A percentile compares a stretch with the other conserved stretches of the same genome.
Conservation (phyloP, 108 stramenopile species). For the Schizochytrium sp. region DNA sequence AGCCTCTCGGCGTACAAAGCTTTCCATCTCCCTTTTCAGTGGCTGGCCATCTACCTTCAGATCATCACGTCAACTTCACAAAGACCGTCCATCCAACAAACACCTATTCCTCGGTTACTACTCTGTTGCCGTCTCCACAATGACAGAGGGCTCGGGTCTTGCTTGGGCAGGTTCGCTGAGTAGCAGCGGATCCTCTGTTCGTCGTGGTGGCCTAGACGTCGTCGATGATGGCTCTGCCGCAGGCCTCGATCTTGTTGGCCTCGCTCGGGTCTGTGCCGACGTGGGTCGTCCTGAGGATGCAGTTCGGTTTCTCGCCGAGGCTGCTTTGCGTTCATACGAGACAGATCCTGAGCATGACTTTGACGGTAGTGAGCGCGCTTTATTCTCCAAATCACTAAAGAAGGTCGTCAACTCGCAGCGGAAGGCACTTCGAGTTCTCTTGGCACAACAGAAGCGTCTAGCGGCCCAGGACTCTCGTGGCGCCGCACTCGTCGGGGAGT, state of each 20-base stretch:
- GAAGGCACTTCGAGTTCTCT: conserved; percentile 23
- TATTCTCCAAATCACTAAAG: conserved; percentile 17
- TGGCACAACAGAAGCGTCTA: conserved; percentile 46
- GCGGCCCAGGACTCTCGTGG: neutral
- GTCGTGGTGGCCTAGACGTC: neutral
- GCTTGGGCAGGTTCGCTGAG: neutral
- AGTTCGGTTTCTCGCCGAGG: conserved; percentile 27
- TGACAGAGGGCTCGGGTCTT: no score
- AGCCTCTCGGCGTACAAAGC: no score
- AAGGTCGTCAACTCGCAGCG: conserved; percentile 57
- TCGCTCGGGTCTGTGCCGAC: conserved; percentile 6
- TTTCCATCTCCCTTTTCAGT: no score
- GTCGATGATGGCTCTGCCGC: neutral
- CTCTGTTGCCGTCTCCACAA: no score
- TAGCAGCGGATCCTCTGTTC: neutral
- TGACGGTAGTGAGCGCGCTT: conserved; percentile 5
- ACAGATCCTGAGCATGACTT: conserved; percentile 17
- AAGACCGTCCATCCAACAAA: no score
- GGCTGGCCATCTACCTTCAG: no score
- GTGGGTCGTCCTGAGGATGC: conserved; percentile 24
- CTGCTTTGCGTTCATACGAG: conserved; percentile 1
- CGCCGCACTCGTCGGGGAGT: neutral
- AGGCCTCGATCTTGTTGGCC: conserved; percentile 23
- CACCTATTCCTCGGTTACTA: no score
- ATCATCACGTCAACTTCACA: no score